These are phyloP conservation scores for Salinomyces thailandicus DNA, from an alignment of 2,329 filamentous ascomycete genomes.

Conservation along the genomic window DNA sequence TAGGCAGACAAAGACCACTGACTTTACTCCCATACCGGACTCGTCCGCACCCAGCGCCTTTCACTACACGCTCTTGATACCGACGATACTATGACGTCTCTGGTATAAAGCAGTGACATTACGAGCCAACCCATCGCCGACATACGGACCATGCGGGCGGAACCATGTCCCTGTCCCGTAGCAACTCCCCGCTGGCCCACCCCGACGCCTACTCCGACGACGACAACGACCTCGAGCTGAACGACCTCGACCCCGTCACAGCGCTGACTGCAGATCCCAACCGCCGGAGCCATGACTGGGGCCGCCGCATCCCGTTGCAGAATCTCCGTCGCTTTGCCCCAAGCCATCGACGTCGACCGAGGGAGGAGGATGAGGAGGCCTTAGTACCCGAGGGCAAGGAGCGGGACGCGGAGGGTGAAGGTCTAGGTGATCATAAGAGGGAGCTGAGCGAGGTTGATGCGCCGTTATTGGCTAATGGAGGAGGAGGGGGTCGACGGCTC, in stretches of 20 bases:
- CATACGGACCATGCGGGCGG: too few species aligned
- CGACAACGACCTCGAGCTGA: slow-evolving; percentile 56
- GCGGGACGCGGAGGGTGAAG: neutral
- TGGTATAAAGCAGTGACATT: too few species aligned
- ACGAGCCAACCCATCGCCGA: too few species aligned
- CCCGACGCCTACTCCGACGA: slow-evolving; percentile 51
- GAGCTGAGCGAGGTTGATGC: slow-evolving; percentile 53
- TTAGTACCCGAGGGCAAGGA: slow-evolving; percentile 31
- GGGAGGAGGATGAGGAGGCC: slow-evolving; percentile 52
- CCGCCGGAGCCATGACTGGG: slow-evolving; percentile 28
- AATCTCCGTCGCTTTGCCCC: slow-evolving; percentile 37
- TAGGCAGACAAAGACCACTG: too few species aligned
- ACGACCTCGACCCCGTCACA: slow-evolving; percentile 59
- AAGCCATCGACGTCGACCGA: slow-evolving; percentile 32
- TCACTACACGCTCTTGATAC: too few species aligned
- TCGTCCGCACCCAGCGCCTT: too few species aligned
- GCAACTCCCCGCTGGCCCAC: slow-evolving; percentile 39
- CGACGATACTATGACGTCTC: too few species aligned
- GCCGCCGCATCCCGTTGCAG: slow-evolving; percentile 57
- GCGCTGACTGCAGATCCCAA: slow-evolving; percentile 3
- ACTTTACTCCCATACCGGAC: too few species aligned
- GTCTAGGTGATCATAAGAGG: slow-evolving; percentile 29
- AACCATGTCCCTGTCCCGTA: too few species aligned
- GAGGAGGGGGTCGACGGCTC: slow-evolving; percentile 1
- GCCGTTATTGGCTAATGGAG: slow-evolving; percentile 39